Conservation (phyloP, 352 stramenopile species). For the Globisporangium radiosum region DNA sequence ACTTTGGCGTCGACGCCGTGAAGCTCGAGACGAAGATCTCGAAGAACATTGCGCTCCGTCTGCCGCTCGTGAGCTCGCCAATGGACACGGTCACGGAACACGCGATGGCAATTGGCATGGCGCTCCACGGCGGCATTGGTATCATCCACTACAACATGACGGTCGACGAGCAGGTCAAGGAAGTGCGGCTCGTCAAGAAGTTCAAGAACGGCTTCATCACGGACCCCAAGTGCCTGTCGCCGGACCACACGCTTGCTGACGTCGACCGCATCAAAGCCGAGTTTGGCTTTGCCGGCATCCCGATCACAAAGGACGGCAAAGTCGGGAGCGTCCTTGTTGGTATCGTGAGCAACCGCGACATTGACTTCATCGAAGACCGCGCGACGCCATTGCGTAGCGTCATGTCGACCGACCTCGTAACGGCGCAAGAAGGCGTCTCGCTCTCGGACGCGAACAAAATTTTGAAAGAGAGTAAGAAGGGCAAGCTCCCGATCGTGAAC, state of each 20-base stretch:
- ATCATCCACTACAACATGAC: slow-evolving; percentile 99
- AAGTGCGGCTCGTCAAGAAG: slow-evolving; percentile 95
- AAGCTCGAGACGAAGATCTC: slow-evolving; percentile 93
- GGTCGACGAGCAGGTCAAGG: slow-evolving; percentile 94
- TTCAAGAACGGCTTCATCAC: slow-evolving; percentile 99
- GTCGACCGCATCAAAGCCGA: slow-evolving; percentile 94
- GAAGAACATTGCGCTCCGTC: slow-evolving; percentile 93
- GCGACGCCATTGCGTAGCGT: slow-evolving; percentile 78
- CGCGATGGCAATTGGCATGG: slow-evolving; percentile 99
- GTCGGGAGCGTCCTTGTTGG: slow-evolving; percentile 96
- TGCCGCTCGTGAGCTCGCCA: slow-evolving; percentile 95
- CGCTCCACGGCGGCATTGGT: slow-evolving; percentile 97
- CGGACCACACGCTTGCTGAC: slow-evolving; percentile 93
- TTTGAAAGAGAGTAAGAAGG: slow-evolving; percentile 98
- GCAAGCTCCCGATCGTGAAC: slow-evolving; percentile 99
- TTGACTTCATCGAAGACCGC: slow-evolving; percentile 97
- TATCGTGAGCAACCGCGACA: slow-evolving; percentile 99
- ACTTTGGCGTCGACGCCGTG: slow-evolving; percentile 91
- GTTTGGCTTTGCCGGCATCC: slow-evolving; percentile 98
- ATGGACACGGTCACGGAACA: slow-evolving; percentile 99
- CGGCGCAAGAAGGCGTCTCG: slow-evolving; percentile 92
- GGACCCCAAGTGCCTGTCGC: slow-evolving; percentile 95
- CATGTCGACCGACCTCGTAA: slow-evolving; percentile 90
- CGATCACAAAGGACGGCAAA: slow-evolving; percentile 97
- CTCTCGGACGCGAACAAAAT: slow-evolving; percentile 97